A percentile compares a stretch with the other conserved stretches of the same genome.
Conservation (phyloP, 495 filamentous ascomycete species). For the Apiosordaria backusii region DNA sequence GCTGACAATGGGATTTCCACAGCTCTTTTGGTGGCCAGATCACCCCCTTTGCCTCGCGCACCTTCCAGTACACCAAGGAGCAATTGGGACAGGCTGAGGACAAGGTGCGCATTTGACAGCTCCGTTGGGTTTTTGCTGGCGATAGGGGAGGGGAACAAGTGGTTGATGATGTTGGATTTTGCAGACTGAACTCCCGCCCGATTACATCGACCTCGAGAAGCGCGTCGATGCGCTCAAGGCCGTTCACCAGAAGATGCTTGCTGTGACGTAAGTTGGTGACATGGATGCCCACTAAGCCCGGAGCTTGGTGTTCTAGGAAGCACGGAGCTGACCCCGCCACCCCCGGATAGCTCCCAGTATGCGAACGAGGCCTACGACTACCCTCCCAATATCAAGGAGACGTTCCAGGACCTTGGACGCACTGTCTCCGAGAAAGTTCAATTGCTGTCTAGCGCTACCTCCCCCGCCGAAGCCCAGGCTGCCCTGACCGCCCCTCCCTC, state of each 20-base stretch:
- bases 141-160: conserved; percentile 7
- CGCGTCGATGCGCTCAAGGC: conserved; percentile 96
- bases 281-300: not conserved
- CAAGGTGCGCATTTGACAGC: conserved; percentile 55
- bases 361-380: conserved; percentile 97
- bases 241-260: conserved; percentile 92
- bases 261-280: conserved; percentile 74
- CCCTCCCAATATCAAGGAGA: conserved; percentile 97
- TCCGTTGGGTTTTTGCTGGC: not conserved
- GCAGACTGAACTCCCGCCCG: conserved; percentile 90
- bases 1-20: conserved; percentile 16
- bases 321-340: not conserved
- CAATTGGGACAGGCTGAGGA: conserved; percentile 94
- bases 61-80: conserved; percentile 95
- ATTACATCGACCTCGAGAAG: conserved; percentile 98
- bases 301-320: not conserved
- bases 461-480: conserved; percentile 88
- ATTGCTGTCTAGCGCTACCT: conserved; percentile 77
- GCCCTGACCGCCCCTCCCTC: conserved; percentile 86
- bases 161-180: conserved; percentile 10
- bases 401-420: conserved; percentile 89
- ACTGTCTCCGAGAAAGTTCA: conserved; percentile 94
- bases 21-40: conserved; percentile 54
- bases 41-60: conserved; percentile 88
- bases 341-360: conserved; percentile 73